Evolutionary conservation across 192 early-diverging fungal species (phyloP).

Genomic region (Coemansia sp.): DNA sequence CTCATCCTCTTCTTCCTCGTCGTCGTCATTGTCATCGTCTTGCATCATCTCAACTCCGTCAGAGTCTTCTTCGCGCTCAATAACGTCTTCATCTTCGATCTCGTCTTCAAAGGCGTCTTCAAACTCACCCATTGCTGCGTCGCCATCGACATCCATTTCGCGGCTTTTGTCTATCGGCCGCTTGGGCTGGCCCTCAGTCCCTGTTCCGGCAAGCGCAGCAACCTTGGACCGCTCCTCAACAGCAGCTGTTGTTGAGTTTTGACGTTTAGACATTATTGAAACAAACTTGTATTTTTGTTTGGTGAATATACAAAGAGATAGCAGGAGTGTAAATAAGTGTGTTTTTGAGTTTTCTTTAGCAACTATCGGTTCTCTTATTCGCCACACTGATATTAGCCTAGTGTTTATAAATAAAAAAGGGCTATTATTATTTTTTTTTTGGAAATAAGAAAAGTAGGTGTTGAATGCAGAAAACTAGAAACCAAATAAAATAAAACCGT

Average conservation of each 20-base stretch:
- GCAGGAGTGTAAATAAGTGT: background rate
- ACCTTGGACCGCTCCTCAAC: slow-evolving; percentile 29
- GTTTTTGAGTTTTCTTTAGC: too few relatives aligned
- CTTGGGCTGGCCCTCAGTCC: slow-evolving; percentile 20
- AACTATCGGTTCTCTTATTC: too few relatives aligned
- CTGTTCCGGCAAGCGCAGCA: slow-evolving; percentile 26
- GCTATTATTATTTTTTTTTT: too few relatives aligned
- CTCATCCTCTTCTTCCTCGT: slow-evolving; percentile 61
- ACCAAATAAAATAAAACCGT: slow-evolving; percentile 4
- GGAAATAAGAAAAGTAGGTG: background rate
- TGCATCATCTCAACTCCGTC: slow-evolving; percentile 58
- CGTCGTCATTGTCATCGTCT: slow-evolving; percentile 37
- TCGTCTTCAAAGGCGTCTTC: slow-evolving; percentile 95
- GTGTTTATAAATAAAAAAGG: background rate
- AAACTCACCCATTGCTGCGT: slow-evolving; percentile 60
- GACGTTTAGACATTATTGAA: slow-evolving; percentile 43
- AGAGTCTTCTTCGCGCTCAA: slow-evolving; percentile 63
- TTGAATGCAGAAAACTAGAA: background rate
- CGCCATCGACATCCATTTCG: slow-evolving; percentile 47
- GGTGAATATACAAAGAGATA: background rate
- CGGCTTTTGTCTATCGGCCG: slow-evolving; percentile 15
- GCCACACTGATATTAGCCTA: too few relatives aligned
- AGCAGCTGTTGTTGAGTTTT: slow-evolving; percentile 20
- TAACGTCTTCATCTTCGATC: slow-evolving; percentile 70
- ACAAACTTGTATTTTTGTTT: background rate